Percentiles rank a stretch among this genome's conserved stretches.
phyloP scores from a whole-genome alignment of 805 yeast species.

The Candida tallmaniae region DNA sequence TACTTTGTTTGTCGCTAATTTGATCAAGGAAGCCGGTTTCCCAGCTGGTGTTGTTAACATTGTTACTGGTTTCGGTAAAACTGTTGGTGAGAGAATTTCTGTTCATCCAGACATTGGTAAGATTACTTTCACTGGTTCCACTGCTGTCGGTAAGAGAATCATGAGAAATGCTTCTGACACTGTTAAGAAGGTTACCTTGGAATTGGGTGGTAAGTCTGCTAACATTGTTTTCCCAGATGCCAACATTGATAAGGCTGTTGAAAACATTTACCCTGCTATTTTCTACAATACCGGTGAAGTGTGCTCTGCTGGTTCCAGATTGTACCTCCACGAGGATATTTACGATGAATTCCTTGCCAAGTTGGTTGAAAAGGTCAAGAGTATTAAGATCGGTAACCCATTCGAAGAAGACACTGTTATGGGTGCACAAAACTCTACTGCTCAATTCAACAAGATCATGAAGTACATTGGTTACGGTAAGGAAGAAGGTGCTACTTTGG shows the following conservation, averaged over 20 bases:
- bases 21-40: slow-evolving; percentile 72
- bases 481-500: slow-evolving; percentile 61
- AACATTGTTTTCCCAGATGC: slow-evolving; percentile 85
- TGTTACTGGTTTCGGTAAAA: slow-evolving; percentile 81
- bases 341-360: slow-evolving; percentile 71
- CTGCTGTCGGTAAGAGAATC: slow-evolving; percentile 81
- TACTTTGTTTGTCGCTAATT: slow-evolving; percentile 68
- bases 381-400: slow-evolving; percentile 74
- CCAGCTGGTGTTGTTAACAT: slow-evolving; percentile 91
- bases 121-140: slow-evolving; percentile 94
- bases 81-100: slow-evolving; percentile 77
- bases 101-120: slow-evolving; percentile 79
- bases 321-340: slow-evolving; percentile 79
- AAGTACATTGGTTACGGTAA: slow-evolving; percentile 56
- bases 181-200: slow-evolving; percentile 87
- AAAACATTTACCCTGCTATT: slow-evolving; percentile 75
- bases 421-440: slow-evolving; percentile 88
- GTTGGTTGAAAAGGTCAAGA: slow-evolving; percentile 54
- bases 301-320: slow-evolving; percentile 92
- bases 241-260: slow-evolving; percentile 69
- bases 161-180: slow-evolving; percentile 76
- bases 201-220: slow-evolving; percentile 96
- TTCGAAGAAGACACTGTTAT: slow-evolving; percentile 73
- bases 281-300: slow-evolving; percentile 95
- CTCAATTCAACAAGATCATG: slow-evolving; percentile 74